phyloP scores from a whole-genome alignment of 2,329 filamentous ascomycete genomes.

The Plectosphaerella cucumerina region DNA sequence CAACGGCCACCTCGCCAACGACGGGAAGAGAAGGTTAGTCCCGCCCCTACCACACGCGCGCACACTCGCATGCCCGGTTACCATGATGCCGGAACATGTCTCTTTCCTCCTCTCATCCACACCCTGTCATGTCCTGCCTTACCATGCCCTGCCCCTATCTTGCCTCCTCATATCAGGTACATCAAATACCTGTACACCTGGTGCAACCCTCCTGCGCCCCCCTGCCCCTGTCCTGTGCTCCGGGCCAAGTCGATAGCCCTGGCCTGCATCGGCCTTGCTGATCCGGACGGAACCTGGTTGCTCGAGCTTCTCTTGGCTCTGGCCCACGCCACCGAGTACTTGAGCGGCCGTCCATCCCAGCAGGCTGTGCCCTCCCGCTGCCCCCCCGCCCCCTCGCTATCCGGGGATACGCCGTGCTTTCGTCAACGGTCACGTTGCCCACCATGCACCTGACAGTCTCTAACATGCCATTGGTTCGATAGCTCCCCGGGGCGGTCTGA shows the following conservation, averaged over 20 bases:
- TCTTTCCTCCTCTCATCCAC: neutral
- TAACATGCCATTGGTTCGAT: constrained; percentile 45
- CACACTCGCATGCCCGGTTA: too few species aligned
- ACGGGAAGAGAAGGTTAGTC: constrained; percentile 69
- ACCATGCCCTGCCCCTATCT: neutral
- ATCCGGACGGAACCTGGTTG: neutral
- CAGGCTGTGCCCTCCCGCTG: neutral
- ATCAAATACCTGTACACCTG: neutral
- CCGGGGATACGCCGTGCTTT: constrained; percentile 6
- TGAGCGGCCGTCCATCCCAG: neutral
- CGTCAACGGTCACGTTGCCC: constrained; percentile 7
- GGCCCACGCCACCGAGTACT: neutral
- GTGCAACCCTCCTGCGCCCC: neutral
- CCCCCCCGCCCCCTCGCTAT: neutral
- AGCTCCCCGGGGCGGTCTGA: constrained; percentile 56
- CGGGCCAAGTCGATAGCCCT: neutral
- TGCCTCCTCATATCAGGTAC: too few species aligned
- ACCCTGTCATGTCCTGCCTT: neutral
- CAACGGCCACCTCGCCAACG: constrained; percentile 57
- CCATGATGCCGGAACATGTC: neutral
- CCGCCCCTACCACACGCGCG: neutral
- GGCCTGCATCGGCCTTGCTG: neutral
- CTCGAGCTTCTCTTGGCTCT: neutral
- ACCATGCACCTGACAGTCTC: constrained; percentile 20
- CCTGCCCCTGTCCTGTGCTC: constrained; percentile 2